phyloP scores from a whole-genome alignment of 148 eudicot species.

The Rhododendron ferrugineum region DNA sequence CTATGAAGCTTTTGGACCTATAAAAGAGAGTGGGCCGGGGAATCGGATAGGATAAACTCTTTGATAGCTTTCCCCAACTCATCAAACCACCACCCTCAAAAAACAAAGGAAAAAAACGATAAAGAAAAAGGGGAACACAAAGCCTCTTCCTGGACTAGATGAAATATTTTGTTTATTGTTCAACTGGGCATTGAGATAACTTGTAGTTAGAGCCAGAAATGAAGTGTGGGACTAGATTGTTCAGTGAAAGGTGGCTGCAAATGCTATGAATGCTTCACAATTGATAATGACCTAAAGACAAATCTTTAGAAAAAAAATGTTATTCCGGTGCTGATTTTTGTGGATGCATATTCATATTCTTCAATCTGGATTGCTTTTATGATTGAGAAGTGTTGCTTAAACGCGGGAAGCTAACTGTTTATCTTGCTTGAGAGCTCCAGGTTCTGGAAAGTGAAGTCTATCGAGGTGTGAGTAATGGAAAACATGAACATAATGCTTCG shows the following conservation, averaged over 20 bases:
- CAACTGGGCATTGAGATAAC: not conserved
- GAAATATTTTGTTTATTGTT: not conserved
- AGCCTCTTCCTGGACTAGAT: not conserved
- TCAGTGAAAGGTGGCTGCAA: not conserved
- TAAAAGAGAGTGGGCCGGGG: not conserved
- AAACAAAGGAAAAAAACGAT: not conserved
- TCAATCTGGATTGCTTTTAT: not conserved
- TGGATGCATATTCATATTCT: not conserved
- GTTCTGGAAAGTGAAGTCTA: conserved; percentile 19
- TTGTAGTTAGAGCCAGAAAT: not conserved
- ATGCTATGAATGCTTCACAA: not conserved
- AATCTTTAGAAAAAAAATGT: not conserved
- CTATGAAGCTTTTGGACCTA: not conserved
- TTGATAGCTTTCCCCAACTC: not conserved
- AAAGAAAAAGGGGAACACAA: not conserved
- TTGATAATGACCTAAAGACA: not conserved
- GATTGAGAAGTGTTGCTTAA: not conserved
- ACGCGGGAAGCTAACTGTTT: conserved; percentile 1
- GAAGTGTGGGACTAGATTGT: not conserved
- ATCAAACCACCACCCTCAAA: not conserved
- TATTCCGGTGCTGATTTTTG: not conserved
- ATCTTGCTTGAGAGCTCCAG: conserved; percentile 19
- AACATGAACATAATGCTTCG: conserved; percentile 7
- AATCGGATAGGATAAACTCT: not conserved
- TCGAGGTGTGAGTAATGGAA: conserved; percentile 24